Base-by-base conservation (phyloP, 2,329 filamentous ascomycete species). In the Penicillium sp. region DNA sequence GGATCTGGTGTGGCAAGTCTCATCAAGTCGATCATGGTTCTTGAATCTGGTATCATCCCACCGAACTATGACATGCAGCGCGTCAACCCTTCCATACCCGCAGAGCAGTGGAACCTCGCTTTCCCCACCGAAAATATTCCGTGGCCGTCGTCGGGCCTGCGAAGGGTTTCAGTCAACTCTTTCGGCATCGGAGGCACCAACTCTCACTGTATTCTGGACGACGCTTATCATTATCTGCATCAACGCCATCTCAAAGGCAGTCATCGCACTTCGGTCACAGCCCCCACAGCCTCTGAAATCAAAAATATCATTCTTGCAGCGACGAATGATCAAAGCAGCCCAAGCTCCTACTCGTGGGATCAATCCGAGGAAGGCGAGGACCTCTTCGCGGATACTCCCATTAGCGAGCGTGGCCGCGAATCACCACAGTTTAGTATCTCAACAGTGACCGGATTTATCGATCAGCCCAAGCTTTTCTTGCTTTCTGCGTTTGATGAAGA, bases 41-140 rank as follows among this genome's bases (percentile, higher is more conserved):
- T 81, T 3, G 77, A 80, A 58, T 73, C 74, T 36, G 76, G 75
- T 0, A 71, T 79, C 13, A 73, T 80, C 22, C 71, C 75, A 8
- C 74, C 77, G 3, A 79, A 79, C 51, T 66, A 66, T 50, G 72
- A 77, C 52, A 77, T 79, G 39, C 64, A 72, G 43, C 68, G 67
- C 14, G 61, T 67, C 1, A 80, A 79, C 34, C 60, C 68, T 0
- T 68, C 69, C 13, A 71, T 77, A 24, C 67, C 67, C 2, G 60
- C 70, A 2, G 56, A 64, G 5, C 67, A 74, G 6, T 76, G 72
- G 73, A 70, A 72, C 9, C 57, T 64, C 24, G 34, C 40, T 4
- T 65, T 74, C 18, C 63, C 63, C 2, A 56, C 55, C 0, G 49
- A 61, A 13, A 59, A 55, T n/a, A 59, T 56, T 5, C 56, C 61